Conservation (phyloP, 805 yeast species). For the Zygoascus biomembranicola region DNA sequence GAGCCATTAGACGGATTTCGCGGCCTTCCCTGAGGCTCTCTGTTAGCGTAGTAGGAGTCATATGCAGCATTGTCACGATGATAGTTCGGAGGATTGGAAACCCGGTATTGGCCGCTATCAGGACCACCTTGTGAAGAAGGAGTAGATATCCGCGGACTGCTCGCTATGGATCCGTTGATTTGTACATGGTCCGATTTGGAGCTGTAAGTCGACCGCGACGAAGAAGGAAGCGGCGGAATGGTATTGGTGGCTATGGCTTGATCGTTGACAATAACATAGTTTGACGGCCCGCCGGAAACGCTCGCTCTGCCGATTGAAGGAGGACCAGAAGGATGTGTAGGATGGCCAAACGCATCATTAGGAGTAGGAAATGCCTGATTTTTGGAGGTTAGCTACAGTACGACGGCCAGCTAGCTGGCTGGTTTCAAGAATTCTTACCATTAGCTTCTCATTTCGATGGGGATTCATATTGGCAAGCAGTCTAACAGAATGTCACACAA, state of each 20-base stretch:
- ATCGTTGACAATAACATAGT: slow-evolving; percentile 1
- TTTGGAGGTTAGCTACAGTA: background rate
- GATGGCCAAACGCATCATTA: slow-evolving; percentile 15
- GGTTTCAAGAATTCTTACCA: background rate
- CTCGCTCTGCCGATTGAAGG: background rate
- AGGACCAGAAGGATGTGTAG: slow-evolving; percentile 3
- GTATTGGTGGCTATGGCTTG: slow-evolving; percentile 7
- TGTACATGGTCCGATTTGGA: background rate
- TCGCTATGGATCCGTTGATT: background rate
- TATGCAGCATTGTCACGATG: background rate
- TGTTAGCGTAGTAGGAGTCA: background rate
- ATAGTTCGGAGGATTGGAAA: background rate
- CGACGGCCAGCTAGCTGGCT: background rate
- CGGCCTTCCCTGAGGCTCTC: background rate
- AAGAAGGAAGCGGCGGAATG: slow-evolving; percentile 1
- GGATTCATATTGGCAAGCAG: background rate
- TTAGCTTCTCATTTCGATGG: background rate
- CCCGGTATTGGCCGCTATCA: slow-evolving; percentile 1
- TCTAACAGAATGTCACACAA: background rate
- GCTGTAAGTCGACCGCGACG: background rate
- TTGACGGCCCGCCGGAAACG: background rate
- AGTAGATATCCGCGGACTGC: background rate
- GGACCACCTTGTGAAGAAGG: background rate
- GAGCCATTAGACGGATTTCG: slow-evolving; percentile 4
- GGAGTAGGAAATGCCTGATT: slow-evolving; percentile 17